Evolutionary conservation across 164 flowering plant genomes (phyloP), one percentile per base, ranked within the genome.

Genomic region (Vitis rupestris): DNA sequence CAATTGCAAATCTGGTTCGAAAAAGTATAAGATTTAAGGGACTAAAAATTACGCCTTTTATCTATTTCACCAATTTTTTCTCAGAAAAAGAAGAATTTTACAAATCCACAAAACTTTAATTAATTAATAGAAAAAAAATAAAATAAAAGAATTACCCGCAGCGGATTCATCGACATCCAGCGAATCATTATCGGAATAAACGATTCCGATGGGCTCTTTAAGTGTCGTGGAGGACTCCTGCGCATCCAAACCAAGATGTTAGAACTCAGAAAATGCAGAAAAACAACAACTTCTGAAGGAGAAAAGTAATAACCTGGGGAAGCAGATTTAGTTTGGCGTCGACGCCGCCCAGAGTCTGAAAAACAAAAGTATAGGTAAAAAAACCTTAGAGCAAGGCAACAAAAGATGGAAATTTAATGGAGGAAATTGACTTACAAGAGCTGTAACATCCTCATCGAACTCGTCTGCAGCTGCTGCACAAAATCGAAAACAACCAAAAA

Each of bases 201-300:
- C 80, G 8, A 78, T 27, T 17, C 94, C 84, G 31, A 78, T 44
- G 8, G 94, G 94, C 68, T 88, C 94, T 72, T 84, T 87, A 51
- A 87, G 66, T 10, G 58, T 31, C 27, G 75, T 62, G 3, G 80
- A 70, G 3, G 78, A 68, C 69, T 90, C 94, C 97, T 93, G 31
- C 37, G 44, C 8, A 23, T n/a, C 54, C 13, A 70, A 50, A 58
- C 12, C 17, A 60, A 50, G 7, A 29, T 8, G 19, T 5, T 10
- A 58, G 67, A 70, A 55, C 47, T 47, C 47, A 58, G 23, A 71
- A 10, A 60, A n/a, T 63, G 67, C 51, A 50, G n/a, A 64, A 71
- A 9, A 56, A 53, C 13, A 8, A 52, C 16, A 61, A 60, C 4
- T 9, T 44, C 3, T 61, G 5, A 10, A 49, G 48, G 56, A 54